Evolutionary conservation across 1,284 basidiomycete genomes (phyloP).

Genomic region (Ceratobasidium sp.): DNA sequence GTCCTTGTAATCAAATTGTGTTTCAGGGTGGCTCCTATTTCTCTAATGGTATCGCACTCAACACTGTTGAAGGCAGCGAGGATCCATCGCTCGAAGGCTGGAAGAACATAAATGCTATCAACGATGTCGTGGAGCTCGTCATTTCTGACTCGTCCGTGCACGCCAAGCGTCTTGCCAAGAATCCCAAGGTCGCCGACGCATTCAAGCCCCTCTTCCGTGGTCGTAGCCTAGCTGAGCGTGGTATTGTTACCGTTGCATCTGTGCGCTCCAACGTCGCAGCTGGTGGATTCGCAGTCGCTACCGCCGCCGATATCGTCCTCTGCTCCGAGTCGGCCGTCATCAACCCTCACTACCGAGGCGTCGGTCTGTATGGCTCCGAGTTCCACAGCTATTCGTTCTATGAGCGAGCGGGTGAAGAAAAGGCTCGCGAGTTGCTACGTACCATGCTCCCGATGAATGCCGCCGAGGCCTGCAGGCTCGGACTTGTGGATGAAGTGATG

Average conservation of each 20-base stretch:
- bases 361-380: conserved; percentile 55
- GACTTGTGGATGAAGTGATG: conserved; percentile 50
- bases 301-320: conserved; percentile 53
- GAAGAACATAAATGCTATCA: conserved; percentile 56
- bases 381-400: conserved; percentile 54
- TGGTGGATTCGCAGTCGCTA: conserved; percentile 55
- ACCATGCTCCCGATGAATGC: conserved; percentile 54
- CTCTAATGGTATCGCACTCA: conserved; percentile 56
- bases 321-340: conserved; percentile 52
- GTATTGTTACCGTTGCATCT: conserved; percentile 54
- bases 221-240: conserved; percentile 48
- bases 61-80: conserved; percentile 53
- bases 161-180: conserved; percentile 41
- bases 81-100: conserved; percentile 54
- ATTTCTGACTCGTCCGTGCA: conserved; percentile 46
- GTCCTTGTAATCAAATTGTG: conserved; percentile 3
- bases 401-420: conserved; percentile 50
- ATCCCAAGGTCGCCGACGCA: conserved; percentile 49
- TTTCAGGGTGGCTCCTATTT: conserved; percentile 53
- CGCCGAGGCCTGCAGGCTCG: conserved; percentile 46
- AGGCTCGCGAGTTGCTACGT: conserved; percentile 49
- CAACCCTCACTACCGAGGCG: conserved; percentile 55
- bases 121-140: conserved; percentile 52
- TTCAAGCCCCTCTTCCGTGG: conserved; percentile 45
- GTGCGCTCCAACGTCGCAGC: conserved; percentile 56